Base-by-base conservation (phyloP, 169 alveolate species). In the Amoebophrya sp. region DNA sequence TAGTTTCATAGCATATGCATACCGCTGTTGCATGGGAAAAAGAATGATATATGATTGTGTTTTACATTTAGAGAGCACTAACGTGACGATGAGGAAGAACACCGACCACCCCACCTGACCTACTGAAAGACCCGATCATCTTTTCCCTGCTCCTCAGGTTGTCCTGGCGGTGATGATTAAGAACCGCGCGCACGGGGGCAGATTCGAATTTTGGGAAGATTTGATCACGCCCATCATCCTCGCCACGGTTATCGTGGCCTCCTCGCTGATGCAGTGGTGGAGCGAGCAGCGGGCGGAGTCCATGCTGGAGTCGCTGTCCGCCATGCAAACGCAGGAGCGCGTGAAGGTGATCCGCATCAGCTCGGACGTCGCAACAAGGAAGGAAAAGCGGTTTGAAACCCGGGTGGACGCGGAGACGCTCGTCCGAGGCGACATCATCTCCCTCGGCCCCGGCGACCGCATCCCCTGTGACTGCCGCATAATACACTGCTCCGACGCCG, bases 191-290 rank as follows among this genome's bases (percentile, higher is more conserved):
- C 12, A 7, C 32, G 83, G 83, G 32, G 83, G 83, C 7, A 12
- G 29, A 47, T 47, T 18, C 66, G 10, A n/a, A 7, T 66, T 66
- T 3, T 66, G 83, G 83, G 83, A 66, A 25, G 83, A 66, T 3
- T 7, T 66, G 83, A 66, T 66, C 12, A 66, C 83, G 35, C 83
- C 83, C 7, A 25, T 18, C 32, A 66, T 66, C 32, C 83, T 66
- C 1, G 83, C 83, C 1, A 7, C 83, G 2, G 83, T 66, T 2
- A 66, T 66, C 83, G 35, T 66, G 32, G 83, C 83, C 10, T 66
- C 83, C 1, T 2, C 83, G 83, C 83, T 66, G 83, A 66, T 66
- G 83, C 83, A 66, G 83, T 66, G 83, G 83, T 66, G 83, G 83
- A 7, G 32, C 10, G 83, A 66, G 83, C 83, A 66, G 32, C 83